Conservation (phyloP, 805 yeast genomes). For the Candida maris region DNA sequence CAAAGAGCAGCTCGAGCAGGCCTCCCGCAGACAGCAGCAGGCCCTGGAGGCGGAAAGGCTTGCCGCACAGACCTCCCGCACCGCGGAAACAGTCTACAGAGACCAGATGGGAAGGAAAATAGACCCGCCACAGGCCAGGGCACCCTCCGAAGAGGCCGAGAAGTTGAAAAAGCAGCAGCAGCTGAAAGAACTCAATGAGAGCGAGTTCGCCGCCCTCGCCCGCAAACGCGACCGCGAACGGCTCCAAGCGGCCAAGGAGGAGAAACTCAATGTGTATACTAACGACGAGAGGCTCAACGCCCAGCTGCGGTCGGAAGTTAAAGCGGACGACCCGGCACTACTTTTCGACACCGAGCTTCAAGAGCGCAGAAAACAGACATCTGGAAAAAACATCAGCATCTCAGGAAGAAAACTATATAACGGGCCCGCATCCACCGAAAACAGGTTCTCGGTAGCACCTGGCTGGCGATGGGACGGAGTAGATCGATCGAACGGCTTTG, state of each 20-base stretch:
- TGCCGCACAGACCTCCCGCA: background rate
- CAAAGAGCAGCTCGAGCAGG: conserved; percentile 38
- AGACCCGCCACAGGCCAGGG: conserved; percentile 5
- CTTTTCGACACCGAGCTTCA: conserved; percentile 36
- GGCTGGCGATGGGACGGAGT: conserved; percentile 92
- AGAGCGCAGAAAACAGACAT: conserved; percentile 15
- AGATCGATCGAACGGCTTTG: conserved; percentile 86
- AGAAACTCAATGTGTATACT: conserved; percentile 30
- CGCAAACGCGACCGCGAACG: conserved; percentile 33
- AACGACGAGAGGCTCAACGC: conserved; percentile 38
- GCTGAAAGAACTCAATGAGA: conserved; percentile 32
- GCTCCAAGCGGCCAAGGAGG: conserved; percentile 24
- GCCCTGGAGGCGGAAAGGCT: conserved; percentile 27
- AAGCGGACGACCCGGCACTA: conserved; percentile 63
- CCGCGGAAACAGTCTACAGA: conserved; percentile 48
- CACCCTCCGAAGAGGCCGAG: conserved; percentile 10
- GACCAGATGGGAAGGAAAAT: conserved; percentile 53
- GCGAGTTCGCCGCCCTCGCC: conserved; percentile 38
- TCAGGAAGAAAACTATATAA: conserved; percentile 55
- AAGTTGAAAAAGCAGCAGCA: conserved; percentile 21
- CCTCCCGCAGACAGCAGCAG: conserved; percentile 22
- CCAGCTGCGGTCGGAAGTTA: conserved; percentile 30
- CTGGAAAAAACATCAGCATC: conserved; percentile 21
- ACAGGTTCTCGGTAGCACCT: conserved; percentile 73
- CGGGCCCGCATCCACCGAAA: conserved; percentile 51